Conservation (phyloP, 768 basidiomycete species). For the Trametes maxima region DNA sequence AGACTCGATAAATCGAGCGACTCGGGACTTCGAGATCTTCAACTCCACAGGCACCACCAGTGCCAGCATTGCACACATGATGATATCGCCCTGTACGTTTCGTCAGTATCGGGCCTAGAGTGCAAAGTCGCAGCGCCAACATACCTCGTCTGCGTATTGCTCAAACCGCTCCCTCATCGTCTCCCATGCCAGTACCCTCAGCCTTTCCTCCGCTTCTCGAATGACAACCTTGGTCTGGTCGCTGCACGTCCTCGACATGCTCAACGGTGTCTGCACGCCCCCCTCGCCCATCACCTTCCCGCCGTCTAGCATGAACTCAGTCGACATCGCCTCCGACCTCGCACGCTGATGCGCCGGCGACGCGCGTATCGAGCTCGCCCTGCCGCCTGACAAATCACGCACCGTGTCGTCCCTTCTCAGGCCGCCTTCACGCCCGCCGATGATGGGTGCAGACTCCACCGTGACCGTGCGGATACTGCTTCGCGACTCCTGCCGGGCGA, state of each 20-base stretch:
- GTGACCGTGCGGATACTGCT: conserved; percentile 77
- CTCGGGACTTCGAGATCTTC: conserved; percentile 44
- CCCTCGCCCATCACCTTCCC: neutral
- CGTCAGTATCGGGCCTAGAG: neutral
- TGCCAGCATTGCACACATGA: conserved; percentile 76
- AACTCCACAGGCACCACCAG: conserved; percentile 65
- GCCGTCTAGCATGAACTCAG: conserved; percentile 22
- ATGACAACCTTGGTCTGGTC: conserved; percentile 31
- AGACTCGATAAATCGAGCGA: conserved; percentile 60
- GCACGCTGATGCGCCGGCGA: conserved; percentile 21
- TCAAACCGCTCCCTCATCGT: conserved; percentile 59
- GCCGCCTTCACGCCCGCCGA: conserved; percentile 17
- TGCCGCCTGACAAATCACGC: conserved; percentile 14
- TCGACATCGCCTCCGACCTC: conserved; percentile 28
- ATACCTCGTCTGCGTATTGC: conserved; percentile 62
- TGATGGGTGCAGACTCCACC: conserved; percentile 46
- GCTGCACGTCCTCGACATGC: conserved; percentile 21
- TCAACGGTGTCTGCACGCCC: conserved; percentile 6
- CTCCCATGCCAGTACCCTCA: conserved; percentile 59
- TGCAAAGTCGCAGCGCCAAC: neutral
- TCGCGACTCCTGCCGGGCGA: conserved; percentile 54
- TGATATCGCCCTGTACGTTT: conserved; percentile 65
- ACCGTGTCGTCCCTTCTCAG: conserved; percentile 25
- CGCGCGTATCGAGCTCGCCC: neutral
- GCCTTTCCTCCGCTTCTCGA: conserved; percentile 49